These are phyloP conservation scores for Ascoidea rubescens DNA, from an alignment of 805 yeast genomes.

Conservation along the genomic window DNA sequence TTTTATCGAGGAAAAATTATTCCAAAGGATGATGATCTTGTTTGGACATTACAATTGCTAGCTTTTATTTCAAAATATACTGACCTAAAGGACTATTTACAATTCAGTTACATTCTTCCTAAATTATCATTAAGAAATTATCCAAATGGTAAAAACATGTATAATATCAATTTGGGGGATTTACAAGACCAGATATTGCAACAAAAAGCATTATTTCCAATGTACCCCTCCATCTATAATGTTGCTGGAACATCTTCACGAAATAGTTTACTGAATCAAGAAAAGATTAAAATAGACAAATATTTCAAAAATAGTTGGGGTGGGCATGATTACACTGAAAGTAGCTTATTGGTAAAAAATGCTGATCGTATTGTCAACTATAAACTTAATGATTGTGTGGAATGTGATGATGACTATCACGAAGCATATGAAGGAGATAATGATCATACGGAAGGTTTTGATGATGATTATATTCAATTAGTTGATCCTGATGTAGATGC, in stretches of 20 bases:
- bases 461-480: conserved; percentile 11
- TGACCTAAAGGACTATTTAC: conserved; percentile 56
- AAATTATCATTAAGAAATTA: conserved; percentile 40
- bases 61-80: conserved; percentile 93
- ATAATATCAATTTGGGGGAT: conserved; percentile 3
- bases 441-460: conserved; percentile 5
- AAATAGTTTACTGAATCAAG: neutral
- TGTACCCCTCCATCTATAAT: too few relatives aligned
- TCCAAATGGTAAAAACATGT: conserved; percentile 13
- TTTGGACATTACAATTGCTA: conserved; percentile 82
- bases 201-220: neutral
- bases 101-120: conserved; percentile 62
- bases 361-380: neutral
- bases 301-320: neutral
- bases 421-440: neutral
- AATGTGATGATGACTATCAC: neutral
- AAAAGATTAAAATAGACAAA: neutral
- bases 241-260: neutral
- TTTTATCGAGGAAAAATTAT: conserved; percentile 61
- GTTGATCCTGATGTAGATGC: conserved; percentile 18
- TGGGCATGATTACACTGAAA: neutral
- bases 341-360: neutral
- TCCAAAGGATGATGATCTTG: conserved; percentile 86
- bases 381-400: too few relatives aligned
- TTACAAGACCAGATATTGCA: neutral